Conservation (phyloP, 352 stramenopile species). For the Globisporangium acanthophoron region DNA sequence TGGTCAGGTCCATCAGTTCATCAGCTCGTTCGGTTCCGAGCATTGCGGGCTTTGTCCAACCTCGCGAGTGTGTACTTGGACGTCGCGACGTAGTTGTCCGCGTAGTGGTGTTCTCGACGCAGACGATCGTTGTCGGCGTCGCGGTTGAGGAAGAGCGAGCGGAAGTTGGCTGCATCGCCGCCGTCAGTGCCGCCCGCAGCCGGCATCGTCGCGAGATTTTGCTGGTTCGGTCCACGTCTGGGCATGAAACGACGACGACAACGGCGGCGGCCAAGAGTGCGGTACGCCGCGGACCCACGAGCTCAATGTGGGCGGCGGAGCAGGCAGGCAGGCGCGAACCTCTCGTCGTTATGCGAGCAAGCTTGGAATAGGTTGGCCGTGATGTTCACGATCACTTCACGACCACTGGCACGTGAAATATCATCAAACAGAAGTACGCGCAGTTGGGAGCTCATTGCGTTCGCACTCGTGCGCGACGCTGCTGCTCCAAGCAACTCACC, state of each 20-base stretch:
- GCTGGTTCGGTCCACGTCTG: slow-evolving; percentile 1
- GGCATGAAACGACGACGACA: slow-evolving; percentile 1
- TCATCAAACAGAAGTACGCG: too few species aligned
- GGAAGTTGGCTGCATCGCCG: slow-evolving; percentile 18
- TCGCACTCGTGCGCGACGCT: too few species aligned
- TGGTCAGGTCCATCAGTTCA: background rate
- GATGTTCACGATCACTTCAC: too few species aligned
- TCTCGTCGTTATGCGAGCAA: too few species aligned
- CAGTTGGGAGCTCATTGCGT: too few species aligned
- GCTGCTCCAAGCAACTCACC: too few species aligned
- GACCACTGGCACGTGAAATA: too few species aligned
- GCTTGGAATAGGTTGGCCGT: too few species aligned
- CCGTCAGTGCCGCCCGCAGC: slow-evolving; percentile 11
- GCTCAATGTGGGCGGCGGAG: too few species aligned
- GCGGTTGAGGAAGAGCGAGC: slow-evolving; percentile 50
- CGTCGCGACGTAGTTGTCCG: slow-evolving; percentile 77
- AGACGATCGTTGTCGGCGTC: slow-evolving; percentile 57
- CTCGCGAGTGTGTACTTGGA: slow-evolving; percentile 92
- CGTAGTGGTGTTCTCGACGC: slow-evolving; percentile 32
- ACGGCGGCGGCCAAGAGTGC: background rate
- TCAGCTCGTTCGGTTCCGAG: background rate
- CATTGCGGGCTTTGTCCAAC: slow-evolving; percentile 9
- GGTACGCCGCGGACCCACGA: background rate
- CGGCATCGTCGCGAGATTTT: slow-evolving; percentile 4
- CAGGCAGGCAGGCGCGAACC: too few species aligned